Base-by-base conservation (phyloP, 257 asterid genomes). In the Solanum sejunctum region DNA sequence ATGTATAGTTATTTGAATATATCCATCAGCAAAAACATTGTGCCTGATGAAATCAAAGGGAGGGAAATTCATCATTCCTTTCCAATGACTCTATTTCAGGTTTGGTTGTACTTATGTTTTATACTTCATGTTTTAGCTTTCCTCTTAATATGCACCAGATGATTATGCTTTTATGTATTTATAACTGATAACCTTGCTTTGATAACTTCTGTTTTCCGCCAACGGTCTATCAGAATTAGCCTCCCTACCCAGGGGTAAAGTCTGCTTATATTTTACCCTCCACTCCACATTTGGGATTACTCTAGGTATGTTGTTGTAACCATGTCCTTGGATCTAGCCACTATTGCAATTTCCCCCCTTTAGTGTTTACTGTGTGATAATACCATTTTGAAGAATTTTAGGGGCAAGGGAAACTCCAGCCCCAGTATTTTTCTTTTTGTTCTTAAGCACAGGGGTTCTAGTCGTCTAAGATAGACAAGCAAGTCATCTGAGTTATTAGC, bases 1-100 rank as follows among this genome's bases (percentile, higher is more conserved):
- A 83, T 97, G 93, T 94, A 91, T 82, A 93, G 97, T 85, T 95
- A 93, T 75, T 84, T 90, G 81, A 92, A 92, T 56, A 90, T 94
- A 87, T 95, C 98, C 82, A 87, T 91, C 83, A 91, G 94, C 93
- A 84, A 90, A 28, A 92, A 89, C 85, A 69, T 86, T 67, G 94
- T 97, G 84, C 98, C 98, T 8, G 98, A 97, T 91, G 97, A 92
- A 92, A 88, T 97, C 57, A 95, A 95, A 89, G 98, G 98, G 84
- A 94, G 98, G 88, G 98, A 97, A 91, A 94, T 97, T 90, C 94
- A 86, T 84, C 97, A 90, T 89, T 91, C 93, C 17, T 97, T 97
- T 89, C 98, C 98, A 2, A 92, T 96, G 93, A 91, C 95, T 80
- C 93, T 96, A 90, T 94, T 96, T 85, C 97, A 88, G 97, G 99